Percentiles rank a stretch among this genome's conserved stretches.
Conservation (phyloP, 257 asterid genomes). For the Solanum etuberosum region DNA sequence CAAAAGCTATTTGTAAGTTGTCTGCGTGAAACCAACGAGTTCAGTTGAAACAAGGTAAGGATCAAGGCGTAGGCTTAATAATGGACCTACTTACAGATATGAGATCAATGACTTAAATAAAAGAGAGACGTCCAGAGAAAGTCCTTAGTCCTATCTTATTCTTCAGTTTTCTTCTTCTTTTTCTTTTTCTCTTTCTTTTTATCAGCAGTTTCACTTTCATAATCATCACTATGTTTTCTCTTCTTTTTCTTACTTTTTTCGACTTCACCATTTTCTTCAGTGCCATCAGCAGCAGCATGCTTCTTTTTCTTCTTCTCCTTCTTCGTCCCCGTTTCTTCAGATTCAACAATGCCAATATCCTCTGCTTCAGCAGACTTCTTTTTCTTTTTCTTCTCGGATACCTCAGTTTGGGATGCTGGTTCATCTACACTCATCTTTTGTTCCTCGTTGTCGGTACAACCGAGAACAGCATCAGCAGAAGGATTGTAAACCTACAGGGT, state of each 20-base stretch:
- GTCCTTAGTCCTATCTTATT: not conserved
- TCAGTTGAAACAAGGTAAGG: not conserved
- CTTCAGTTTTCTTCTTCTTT: not conserved
- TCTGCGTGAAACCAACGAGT: not conserved
- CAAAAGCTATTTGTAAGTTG: not conserved
- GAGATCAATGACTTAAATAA: not conserved
- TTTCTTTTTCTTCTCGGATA: conserved; percentile 26
- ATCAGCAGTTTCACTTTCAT: not conserved
- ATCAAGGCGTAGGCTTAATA: not conserved
- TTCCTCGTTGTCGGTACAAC: conserved; percentile 21
- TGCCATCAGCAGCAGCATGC: not conserved
- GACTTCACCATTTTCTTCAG: conserved; percentile 20
- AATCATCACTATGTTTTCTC: conserved; percentile 45
- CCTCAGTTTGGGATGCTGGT: conserved; percentile 2
- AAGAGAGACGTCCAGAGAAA: not conserved
- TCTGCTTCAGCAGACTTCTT: conserved; percentile 16
- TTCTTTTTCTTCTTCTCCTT: conserved; percentile 31
- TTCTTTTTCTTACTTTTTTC: conserved; percentile 45
- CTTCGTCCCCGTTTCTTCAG: conserved; percentile 25
- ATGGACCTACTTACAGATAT: not conserved
- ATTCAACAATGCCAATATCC: conserved; percentile 3
- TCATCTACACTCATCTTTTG: not conserved
- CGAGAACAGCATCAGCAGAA: conserved; percentile 51
- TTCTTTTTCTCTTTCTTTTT: not conserved
- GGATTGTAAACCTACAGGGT: conserved; percentile 57